Base-by-base conservation (phyloP, 1,139 yeast species). In the Tardiomyces digboiensis region DNA sequence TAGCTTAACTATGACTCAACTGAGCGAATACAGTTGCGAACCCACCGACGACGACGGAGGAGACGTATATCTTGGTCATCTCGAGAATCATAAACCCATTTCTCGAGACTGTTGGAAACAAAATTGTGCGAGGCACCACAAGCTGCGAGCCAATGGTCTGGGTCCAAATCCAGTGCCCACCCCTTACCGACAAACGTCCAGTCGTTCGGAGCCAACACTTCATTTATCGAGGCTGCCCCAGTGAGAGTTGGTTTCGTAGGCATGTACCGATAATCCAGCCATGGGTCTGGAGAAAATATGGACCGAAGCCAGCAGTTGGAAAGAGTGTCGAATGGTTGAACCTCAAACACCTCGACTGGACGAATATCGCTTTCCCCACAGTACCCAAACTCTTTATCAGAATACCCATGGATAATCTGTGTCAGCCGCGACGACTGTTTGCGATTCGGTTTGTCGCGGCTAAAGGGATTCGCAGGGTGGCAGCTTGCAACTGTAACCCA, bases 261-360 rank as follows among this genome's bases (percentile, higher is more conserved):
- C 26, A 22, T 7, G 26, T 22, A 12, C 12, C 26, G 26, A 12
- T 22, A 22, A 12, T 22, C 26, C 10, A 47, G 38, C 19, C 19
- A 38, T 3, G 50, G 45, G 12, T 26, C 23, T 41, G 67, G 74
- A 12, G 62, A 37, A 42, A 45, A 53, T 1, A 54, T 21, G 1
- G 66, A 54, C 4, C 61, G 50, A 41, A 65, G 71, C 95, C 95
- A 86, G 45, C 74, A 75, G 41, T 74, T 75, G 2, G 71, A 61
- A 3, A 62, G 64, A 7, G 63, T 59, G 56, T 78, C 72, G 46
- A 75, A 70, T 51, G 65, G 65, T 52, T 87, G 95, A 36, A 86
- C 62, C 58, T 87, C 95, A 64, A 69, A 87, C 1, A 83, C 73
- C 54, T 82, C 87, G 14, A 81, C 79, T 49, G 73, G 71, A 44